Conservation (phyloP, 2,329 filamentous ascomycete genomes). For the Colletotrichum endophyticum region DNA sequence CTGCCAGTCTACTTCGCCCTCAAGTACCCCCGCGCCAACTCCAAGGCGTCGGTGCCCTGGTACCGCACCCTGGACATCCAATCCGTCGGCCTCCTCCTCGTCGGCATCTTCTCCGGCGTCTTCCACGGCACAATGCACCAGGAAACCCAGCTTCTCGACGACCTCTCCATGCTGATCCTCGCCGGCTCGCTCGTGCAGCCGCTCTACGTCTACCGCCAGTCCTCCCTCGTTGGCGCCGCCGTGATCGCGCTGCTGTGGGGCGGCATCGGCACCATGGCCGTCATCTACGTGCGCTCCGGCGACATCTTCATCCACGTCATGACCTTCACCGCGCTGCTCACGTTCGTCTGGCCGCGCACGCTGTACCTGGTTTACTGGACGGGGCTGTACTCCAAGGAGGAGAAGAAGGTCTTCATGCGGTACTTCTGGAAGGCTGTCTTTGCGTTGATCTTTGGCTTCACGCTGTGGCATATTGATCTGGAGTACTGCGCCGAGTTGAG, state of each 20-base stretch:
- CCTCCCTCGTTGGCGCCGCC: conserved; percentile 32
- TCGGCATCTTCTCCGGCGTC: conserved; percentile 46
- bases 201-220: conserved; percentile 48
- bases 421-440: conserved; percentile 31
- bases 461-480: conserved; percentile 63
- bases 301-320: conserved; percentile 48
- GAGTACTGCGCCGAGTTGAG: conserved; percentile 56
- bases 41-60: conserved; percentile 31
- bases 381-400: conserved; percentile 30
- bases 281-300: conserved; percentile 45
- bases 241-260: conserved; percentile 43
- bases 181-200: conserved; percentile 57
- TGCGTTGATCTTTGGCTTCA: conserved; percentile 48
- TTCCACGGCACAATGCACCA: conserved; percentile 52
- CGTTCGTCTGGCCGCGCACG: conserved; percentile 35
- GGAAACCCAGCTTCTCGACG: conserved; percentile 52
- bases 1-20: conserved; percentile 43
- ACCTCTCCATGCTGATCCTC: conserved; percentile 63
- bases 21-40: conserved; percentile 36
- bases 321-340: conserved; percentile 39
- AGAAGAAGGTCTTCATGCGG: conserved; percentile 30
- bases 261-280: conserved; percentile 44
- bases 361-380: conserved; percentile 38
- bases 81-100: conserved; percentile 42
- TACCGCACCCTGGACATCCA: conserved; percentile 42